Base-by-base conservation (phyloP, 2,329 filamentous ascomycete species). In the Mycosphaerella sp. region DNA sequence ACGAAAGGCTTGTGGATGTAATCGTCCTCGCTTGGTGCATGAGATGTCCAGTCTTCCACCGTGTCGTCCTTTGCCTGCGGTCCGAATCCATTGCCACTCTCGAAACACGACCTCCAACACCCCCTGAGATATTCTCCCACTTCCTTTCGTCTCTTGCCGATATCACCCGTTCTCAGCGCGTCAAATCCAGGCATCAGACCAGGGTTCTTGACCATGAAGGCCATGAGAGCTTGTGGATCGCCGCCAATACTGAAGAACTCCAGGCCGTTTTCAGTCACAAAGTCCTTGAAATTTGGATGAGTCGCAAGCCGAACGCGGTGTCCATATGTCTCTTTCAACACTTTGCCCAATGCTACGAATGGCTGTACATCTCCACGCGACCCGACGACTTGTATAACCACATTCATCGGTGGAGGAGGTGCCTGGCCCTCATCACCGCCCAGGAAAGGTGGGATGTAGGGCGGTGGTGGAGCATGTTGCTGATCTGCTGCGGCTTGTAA, bases 171-270 rank as follows among this genome's bases (percentile, higher is more conserved):
- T 56, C 83, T 84, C 46, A 95, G 71, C 1, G 86, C 84, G 46
- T 91, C 85, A 55, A 92, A 81, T 0, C 86, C 86, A 1, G 89
- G 89, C 84, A 95, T 89, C 32, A 95, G 74, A 0, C 89, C 87
- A 0, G 89, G 88, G 62, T 93, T 87, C 70, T 91, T 91, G 44
- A 93, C 89, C 89, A 95, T 95, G 64, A 92, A 95, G 2, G 89
- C 87, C 76, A 78, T 78, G 39, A 78, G 69, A 56, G 74, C 71
- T 10, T 74, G 68, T 11, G 76, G 76, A 57, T 78, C 76, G 3
- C 75, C 76, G 14, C 75, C 74, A 54, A 78, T 77, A 56, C 70
- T 76, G 69, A 76, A 78, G 64, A 78, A 78, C 52, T 78, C 76
- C 32, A 78, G 59, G 2, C 75, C 75, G 61, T 76, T 75, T 56